Evolutionary conservation across 75 land plant species (phyloP).

Genomic region (Sequoiadendron giganteum): DNA sequence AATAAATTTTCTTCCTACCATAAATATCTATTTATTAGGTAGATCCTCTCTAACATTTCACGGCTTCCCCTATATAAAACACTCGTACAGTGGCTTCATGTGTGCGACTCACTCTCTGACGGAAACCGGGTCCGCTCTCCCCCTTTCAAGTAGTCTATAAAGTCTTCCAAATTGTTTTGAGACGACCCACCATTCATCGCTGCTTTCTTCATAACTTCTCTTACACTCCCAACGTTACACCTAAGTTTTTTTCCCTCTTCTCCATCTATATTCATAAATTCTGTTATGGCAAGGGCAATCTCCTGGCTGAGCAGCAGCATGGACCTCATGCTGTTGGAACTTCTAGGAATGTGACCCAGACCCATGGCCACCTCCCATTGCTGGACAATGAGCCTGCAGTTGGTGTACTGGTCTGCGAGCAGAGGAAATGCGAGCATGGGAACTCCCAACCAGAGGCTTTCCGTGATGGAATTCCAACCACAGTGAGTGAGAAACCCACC

Average conservation of each 20-base stretch:
- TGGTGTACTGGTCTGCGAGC: constrained; percentile 40
- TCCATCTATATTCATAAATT: constrained; percentile 17
- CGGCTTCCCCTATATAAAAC: too few relatives aligned
- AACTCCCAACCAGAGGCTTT: too few relatives aligned
- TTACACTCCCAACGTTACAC: constrained; percentile 3
- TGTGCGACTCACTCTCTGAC: too few relatives aligned
- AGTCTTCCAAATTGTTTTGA: not conserved
- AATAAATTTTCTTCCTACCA: too few relatives aligned
- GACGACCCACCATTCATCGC: constrained; percentile 27
- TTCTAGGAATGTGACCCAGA: constrained; percentile 8
- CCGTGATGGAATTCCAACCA: too few relatives aligned
- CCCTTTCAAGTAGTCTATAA: not conserved
- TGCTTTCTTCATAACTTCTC: constrained; percentile 10
- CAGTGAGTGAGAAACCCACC: too few relatives aligned
- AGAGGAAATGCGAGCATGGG: too few relatives aligned
- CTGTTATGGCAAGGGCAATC: constrained; percentile 17
- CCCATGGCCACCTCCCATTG: constrained; percentile 44
- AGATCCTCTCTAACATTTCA: too few relatives aligned
- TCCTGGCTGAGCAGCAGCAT: constrained; percentile 7
- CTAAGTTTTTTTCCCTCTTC: constrained; percentile 12
- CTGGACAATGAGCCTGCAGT: constrained; percentile 47
- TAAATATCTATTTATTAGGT: too few relatives aligned
- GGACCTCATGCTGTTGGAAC: not conserved
- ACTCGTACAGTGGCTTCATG: too few relatives aligned
- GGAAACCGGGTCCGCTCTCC: too few relatives aligned